phyloP scores from a whole-genome alignment of 352 stramenopile species.

The Globisporangium nunn region DNA sequence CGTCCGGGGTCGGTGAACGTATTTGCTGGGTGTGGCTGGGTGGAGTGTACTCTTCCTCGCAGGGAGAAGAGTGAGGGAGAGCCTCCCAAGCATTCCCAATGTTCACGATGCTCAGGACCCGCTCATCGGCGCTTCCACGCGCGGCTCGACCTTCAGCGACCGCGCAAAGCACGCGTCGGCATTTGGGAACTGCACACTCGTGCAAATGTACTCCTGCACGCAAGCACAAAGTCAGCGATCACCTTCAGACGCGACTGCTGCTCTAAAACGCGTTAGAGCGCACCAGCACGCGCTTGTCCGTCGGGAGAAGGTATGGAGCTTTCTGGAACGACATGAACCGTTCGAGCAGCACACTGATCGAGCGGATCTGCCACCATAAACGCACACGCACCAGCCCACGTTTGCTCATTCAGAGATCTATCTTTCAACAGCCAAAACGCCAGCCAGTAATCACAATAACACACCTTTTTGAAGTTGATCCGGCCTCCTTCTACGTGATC shows the following conservation, averaged over 20 bases:
- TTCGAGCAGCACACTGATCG: conserved; percentile 54
- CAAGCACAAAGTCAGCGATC: background rate
- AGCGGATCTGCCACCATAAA: conserved; percentile 38
- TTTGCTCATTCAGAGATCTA: background rate
- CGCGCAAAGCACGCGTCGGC: conserved; percentile 72
- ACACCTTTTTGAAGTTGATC: conserved; percentile 86
- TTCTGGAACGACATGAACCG: conserved; percentile 60
- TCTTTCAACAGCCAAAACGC: background rate
- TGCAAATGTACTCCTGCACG: conserved; percentile 67
- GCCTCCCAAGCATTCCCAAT: background rate
- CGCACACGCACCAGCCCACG: background rate
- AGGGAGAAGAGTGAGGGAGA: background rate
- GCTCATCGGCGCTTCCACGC: conserved; percentile 39
- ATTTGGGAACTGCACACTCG: conserved; percentile 49
- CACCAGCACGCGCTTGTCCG: conserved; percentile 79
- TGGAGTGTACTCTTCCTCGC: background rate
- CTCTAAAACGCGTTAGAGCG: conserved; percentile 6
- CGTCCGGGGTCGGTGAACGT: too few relatives aligned
- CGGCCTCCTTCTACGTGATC: conserved; percentile 67
- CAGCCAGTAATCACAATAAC: background rate
- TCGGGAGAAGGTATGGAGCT: conserved; percentile 70
- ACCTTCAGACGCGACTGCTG: background rate
- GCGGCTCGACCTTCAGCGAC: conserved; percentile 77
- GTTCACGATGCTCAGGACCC: conserved; percentile 3
- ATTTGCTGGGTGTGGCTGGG: background rate